These are phyloP conservation scores for Trichoderma citrinoviride DNA, from an alignment of 2,329 filamentous ascomycete species.

Conservation along the genomic window DNA sequence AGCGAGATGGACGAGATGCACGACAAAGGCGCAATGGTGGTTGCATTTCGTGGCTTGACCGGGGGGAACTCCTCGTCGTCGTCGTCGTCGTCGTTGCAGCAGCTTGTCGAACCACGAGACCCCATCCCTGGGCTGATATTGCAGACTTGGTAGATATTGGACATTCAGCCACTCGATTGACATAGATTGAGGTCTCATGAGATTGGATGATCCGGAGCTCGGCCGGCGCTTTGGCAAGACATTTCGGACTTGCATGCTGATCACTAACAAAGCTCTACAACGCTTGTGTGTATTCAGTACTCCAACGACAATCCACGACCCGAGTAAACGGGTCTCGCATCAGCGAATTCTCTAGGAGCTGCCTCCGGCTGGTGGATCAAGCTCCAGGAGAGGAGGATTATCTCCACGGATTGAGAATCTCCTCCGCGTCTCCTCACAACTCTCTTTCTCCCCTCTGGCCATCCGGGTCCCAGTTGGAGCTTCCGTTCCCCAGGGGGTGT, in stretches of 20 bases:
- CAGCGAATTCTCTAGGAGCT: neutral
- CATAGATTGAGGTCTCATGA: neutral
- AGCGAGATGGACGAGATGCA: slow-evolving; percentile 18
- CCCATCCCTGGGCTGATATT: slow-evolving; percentile 15
- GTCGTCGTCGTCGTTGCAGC: neutral
- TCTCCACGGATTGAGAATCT: slow-evolving; percentile 1
- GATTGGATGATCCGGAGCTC: neutral
- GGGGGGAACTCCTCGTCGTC: neutral
- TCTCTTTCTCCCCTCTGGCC: slow-evolving; percentile 7
- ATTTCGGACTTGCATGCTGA: neutral
- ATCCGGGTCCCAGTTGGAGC: slow-evolving; percentile 11
- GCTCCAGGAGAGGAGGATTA: neutral
- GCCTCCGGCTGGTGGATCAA: neutral
- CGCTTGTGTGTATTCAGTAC: neutral
- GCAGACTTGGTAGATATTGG: neutral
- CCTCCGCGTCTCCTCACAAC: neutral
- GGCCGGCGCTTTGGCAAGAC: neutral
- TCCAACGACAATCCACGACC: too few species aligned
- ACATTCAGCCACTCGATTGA: neutral
- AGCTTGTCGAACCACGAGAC: slow-evolving; percentile 21
- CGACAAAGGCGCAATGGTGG: slow-evolving; percentile 10
- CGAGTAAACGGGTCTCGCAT: neutral
- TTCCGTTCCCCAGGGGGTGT: neutral
- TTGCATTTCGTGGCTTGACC: slow-evolving; percentile 10
- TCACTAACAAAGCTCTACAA: neutral